Evolutionary conservation across 768 basidiomycete genomes (phyloP).

Genomic region (Hemileccinum rubropunctum): DNA sequence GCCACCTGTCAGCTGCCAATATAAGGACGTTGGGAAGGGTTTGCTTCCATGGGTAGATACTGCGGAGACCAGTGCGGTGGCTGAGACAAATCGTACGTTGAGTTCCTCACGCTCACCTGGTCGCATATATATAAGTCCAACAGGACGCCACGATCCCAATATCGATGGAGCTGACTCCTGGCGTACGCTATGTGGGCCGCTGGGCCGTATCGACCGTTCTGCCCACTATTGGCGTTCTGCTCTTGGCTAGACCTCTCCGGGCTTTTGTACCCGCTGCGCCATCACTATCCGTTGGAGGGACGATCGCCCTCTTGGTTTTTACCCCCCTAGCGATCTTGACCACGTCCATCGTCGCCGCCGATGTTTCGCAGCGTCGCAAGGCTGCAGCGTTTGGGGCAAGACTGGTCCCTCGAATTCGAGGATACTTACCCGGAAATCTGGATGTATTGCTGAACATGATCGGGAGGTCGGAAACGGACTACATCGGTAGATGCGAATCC

Average conservation of each 20-base stretch:
- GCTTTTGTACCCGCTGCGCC: constrained; percentile 3
- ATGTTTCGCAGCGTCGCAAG: constrained; percentile 10
- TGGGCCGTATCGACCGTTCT: constrained; percentile 11
- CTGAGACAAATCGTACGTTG: too few relatives aligned
- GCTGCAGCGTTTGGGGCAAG: constrained; percentile 28
- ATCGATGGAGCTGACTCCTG: constrained; percentile 22
- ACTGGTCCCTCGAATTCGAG: constrained; percentile 29
- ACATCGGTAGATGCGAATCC: constrained; percentile 30
- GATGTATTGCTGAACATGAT: constrained; percentile 31
- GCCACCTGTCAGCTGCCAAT: too few relatives aligned
- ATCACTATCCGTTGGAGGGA: constrained; percentile 4
- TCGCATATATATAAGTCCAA: too few relatives aligned
- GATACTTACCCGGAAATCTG: constrained; percentile 33
- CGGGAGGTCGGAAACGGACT: constrained; percentile 25
- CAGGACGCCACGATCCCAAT: too few relatives aligned
- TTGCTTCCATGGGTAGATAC: too few relatives aligned
- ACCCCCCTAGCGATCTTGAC: constrained; percentile 2
- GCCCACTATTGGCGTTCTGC: constrained; percentile 11
- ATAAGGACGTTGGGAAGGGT: too few relatives aligned
- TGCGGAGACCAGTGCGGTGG: too few relatives aligned
- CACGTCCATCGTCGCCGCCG: not conserved
- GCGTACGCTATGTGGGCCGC: constrained; percentile 21
- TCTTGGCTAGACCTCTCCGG: constrained; percentile 7
- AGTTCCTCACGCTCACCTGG: too few relatives aligned
- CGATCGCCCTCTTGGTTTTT: constrained; percentile 4